Percentiles rank a stretch among this genome's conserved stretches.
Evolutionary conservation across 208 protist species (phyloP).

Genomic region (Leishmania tropica): DNA sequence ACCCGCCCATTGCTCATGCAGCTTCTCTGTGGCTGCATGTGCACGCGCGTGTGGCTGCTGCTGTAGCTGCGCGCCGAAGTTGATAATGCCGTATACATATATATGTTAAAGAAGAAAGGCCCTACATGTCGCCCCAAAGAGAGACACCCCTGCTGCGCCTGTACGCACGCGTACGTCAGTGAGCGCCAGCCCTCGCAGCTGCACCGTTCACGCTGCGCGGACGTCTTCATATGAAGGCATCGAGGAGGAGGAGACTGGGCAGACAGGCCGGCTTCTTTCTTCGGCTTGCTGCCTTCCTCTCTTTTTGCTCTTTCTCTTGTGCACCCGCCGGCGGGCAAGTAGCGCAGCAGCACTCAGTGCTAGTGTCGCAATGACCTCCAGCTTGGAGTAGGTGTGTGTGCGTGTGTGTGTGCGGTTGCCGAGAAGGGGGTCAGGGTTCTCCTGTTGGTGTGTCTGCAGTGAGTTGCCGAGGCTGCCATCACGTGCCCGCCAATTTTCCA

Average conservation of each 20-base stretch:
- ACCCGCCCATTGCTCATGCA: neutral
- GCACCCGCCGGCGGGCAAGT: neutral
- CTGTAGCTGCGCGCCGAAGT: neutral
- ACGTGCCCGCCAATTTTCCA: neutral
- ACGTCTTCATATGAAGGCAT: neutral
- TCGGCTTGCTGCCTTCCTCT: neutral
- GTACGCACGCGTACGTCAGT: neutral
- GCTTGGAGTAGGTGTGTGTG: neutral
- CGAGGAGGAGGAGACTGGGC: neutral
- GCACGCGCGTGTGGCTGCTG: neutral
- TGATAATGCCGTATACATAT: neutral
- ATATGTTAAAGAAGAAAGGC: neutral
- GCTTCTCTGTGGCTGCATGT: neutral
- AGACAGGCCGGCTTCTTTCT: neutral
- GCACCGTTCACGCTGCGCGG: neutral
- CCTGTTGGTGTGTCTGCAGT: neutral
- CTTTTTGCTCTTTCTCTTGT: neutral
- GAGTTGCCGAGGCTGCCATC: neutral
- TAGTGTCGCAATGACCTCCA: neutral
- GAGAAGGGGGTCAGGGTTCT: neutral
- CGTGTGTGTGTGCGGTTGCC: no score
- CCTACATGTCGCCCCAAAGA: neutral
- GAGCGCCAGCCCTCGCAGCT: neutral
- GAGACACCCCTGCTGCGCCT: neutral
- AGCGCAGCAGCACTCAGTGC: neutral